Conservation (phyloP, 257 asterid species). For the Coffea canephora region DNA sequence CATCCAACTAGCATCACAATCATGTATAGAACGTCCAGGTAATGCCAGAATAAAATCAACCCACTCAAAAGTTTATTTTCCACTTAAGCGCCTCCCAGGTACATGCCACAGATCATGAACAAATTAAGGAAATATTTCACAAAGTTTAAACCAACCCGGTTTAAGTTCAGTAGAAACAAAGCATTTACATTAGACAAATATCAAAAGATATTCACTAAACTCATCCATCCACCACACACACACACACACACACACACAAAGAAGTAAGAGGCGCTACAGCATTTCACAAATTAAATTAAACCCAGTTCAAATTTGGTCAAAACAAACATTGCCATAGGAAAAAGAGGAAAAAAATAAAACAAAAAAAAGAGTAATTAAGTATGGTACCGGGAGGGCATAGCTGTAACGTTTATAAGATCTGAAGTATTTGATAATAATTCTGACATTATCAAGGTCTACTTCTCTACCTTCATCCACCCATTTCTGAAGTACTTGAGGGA, state of each 20-base stretch:
- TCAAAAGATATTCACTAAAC: too few species aligned
- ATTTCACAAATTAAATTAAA: not conserved
- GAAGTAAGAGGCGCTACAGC: not conserved
- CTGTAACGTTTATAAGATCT: slow-evolving; percentile 8
- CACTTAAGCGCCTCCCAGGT: too few species aligned
- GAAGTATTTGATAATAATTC: slow-evolving; percentile 8
- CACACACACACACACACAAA: not conserved
- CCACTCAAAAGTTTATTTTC: too few species aligned
- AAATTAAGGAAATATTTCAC: too few species aligned
- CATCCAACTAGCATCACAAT: too few species aligned
- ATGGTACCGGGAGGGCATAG: slow-evolving; percentile 20
- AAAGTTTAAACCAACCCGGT: too few species aligned
- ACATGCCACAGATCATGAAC: too few species aligned
- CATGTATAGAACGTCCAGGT: too few species aligned
- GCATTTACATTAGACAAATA: too few species aligned
- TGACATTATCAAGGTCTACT: slow-evolving; percentile 3
- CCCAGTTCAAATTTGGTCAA: not conserved
- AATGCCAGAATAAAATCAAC: too few species aligned
- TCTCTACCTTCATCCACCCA: slow-evolving; percentile 20
- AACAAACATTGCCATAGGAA: not conserved
- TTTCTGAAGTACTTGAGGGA: slow-evolving; percentile 14
- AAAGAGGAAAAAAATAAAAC: not conserved
- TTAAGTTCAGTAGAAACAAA: too few species aligned
- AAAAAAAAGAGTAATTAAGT: not conserved
- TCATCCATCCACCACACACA: not conserved